A percentile compares a stretch with the other conserved stretches of the same genome.
Evolutionary conservation across 139 green algal species (phyloP).

Genomic region (Prasinococcaceae sp.): DNA sequence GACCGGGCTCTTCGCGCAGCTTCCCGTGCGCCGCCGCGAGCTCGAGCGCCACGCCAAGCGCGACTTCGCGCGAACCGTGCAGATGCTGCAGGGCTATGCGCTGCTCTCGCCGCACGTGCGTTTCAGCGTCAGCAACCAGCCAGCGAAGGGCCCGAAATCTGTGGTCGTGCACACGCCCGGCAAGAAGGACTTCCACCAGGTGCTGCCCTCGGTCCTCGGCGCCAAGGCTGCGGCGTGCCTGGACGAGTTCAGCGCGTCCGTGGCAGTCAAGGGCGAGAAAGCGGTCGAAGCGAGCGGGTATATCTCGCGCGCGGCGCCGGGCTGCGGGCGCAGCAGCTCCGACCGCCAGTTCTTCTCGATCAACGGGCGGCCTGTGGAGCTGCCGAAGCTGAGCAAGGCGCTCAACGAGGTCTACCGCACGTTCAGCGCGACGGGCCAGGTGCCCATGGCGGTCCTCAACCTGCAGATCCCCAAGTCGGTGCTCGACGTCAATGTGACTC

Average conservation of each 20-base stretch:
- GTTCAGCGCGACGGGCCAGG: constrained; percentile 17
- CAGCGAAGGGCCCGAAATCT: constrained; percentile 29
- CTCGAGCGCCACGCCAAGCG: constrained; percentile 62
- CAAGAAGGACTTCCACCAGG: constrained; percentile 34
- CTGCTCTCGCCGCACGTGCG: constrained; percentile 13
- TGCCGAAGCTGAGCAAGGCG: constrained; percentile 45
- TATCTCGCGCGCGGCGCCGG: constrained; percentile 47
- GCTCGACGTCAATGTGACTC: constrained; percentile 90
- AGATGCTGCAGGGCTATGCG: constrained; percentile 44
- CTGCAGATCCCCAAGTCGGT: constrained; percentile 30
- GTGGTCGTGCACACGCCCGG: constrained; percentile 48
- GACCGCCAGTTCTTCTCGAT: constrained; percentile 85
- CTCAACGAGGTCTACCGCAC: constrained; percentile 57
- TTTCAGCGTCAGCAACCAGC: constrained; percentile 33
- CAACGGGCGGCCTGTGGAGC: constrained; percentile 82
- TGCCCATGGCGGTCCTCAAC: constrained; percentile 54
- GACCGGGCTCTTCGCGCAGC: constrained; percentile 59
- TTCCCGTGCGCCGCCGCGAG: constrained; percentile 74
- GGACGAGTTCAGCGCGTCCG: constrained; percentile 37
- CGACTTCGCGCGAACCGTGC: constrained; percentile 66
- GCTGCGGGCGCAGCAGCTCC: constrained; percentile 24
- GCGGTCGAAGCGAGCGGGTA: constrained; percentile 22
- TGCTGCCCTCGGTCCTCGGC: constrained; percentile 71
- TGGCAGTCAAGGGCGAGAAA: background rate
- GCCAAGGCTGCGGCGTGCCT: constrained; percentile 41